Base-by-base conservation (phyloP, 345 rosid genomes). In the Eucalyptus albens region DNA sequence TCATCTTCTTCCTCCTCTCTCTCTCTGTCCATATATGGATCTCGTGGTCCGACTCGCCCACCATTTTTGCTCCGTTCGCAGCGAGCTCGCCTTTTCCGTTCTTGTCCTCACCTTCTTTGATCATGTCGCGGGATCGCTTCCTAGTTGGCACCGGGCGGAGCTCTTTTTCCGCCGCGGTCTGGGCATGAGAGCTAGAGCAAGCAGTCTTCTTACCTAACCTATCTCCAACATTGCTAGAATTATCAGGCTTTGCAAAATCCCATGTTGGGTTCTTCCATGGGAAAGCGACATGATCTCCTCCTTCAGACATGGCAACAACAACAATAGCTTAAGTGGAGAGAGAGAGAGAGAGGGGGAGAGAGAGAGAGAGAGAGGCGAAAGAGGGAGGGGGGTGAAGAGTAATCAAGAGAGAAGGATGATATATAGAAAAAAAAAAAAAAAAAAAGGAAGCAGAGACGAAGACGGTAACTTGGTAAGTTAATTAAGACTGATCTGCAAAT, bases 1-100 rank as follows among this genome's bases (percentile, higher is more conserved):
- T 93, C 95, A 95, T 95, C 95, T 90, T 95, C 90, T 93, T 94
- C 91, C 97, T 92, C 90, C 96, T 94, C 69, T 93, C 94, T 90
- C 97, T 94, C 90, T 95, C 96, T 7, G 94, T 93, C 92, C 92
- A 90, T 37, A 93, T 91, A 69, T 95, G 96, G 42, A 92, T 88
- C 80, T 91, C 95, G 56, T 93, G 92, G 87, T 92, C 94, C 8
- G 93, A 89, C 89, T 92, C 92, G 15, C 89, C 92, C 5, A 86
- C 92, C 8, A 59, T 89, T 49, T 89, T 86, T 11, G 89, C 85
- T 77, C 27, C 47, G 29, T 24, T 40, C 3, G 6, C 29, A 6
- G 3, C 16, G 5, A 40, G 85, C 85, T 77, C 85, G 5, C 85
- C 85, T 40, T 77, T 11, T 77, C 85, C 16, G 15, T 22, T 77